Evolutionary conservation across 768 basidiomycete genomes (phyloP).

Genomic region (Peribolospora kevripleyi): DNA sequence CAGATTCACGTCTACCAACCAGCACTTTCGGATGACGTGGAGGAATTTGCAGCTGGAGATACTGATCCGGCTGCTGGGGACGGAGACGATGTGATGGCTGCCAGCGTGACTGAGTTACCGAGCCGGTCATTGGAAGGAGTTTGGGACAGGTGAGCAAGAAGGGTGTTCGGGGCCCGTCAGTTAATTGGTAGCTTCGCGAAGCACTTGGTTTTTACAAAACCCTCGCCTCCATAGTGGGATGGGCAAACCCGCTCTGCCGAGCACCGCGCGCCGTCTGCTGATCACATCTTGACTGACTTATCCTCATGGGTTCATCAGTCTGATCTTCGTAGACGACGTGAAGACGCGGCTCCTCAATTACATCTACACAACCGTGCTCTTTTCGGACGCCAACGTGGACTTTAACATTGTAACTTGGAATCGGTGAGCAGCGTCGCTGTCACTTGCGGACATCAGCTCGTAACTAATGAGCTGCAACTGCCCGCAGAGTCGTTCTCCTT

Average conservation of each 20-base stretch:
- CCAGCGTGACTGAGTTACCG: conserved; percentile 70
- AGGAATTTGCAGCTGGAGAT: conserved; percentile 37
- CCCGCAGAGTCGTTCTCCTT: conserved; percentile 44
- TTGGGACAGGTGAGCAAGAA: conserved; percentile 32
- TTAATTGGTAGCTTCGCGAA: too few relatives aligned
- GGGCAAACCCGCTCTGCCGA: too few relatives aligned
- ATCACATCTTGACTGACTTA: background rate
- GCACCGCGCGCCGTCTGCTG: too few relatives aligned
- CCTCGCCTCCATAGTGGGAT: too few relatives aligned
- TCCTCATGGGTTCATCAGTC: conserved; percentile 15
- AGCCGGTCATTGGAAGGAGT: conserved; percentile 62
- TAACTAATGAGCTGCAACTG: background rate
- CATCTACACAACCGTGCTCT: conserved; percentile 76
- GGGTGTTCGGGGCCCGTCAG: too few relatives aligned
- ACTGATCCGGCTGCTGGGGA: conserved; percentile 30
- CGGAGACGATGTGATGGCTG: conserved; percentile 60
- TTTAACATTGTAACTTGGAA: conserved; percentile 84
- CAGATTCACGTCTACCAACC: conserved; percentile 79
- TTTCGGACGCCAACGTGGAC: conserved; percentile 40
- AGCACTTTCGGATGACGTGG: conserved; percentile 31
- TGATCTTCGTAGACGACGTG: conserved; percentile 61
- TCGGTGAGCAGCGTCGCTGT: conserved; percentile 23
- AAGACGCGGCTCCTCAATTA: conserved; percentile 76
- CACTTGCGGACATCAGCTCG: too few relatives aligned
- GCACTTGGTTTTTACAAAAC: too few relatives aligned